Evolutionary conservation across 164 flowering plant genomes (phyloP).

Genomic region (Pachysandra terminalis): DNA sequence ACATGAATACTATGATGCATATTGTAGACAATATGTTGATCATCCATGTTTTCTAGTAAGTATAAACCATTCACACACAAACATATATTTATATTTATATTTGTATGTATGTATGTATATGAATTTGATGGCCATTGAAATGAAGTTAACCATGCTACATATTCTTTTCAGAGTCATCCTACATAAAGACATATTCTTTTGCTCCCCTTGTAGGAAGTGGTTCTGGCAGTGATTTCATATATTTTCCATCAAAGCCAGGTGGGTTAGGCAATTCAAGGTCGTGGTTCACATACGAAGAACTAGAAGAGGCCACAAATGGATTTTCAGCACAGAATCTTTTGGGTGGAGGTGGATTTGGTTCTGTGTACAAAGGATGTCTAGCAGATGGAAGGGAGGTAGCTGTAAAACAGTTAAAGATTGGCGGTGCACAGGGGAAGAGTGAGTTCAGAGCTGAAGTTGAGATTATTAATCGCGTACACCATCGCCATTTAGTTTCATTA

Average conservation of each 20-base stretch:
- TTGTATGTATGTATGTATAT: too few species aligned
- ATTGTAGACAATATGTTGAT: not conserved
- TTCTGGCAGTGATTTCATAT: conserved; percentile 34
- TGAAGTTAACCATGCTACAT: not conserved
- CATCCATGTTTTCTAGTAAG: not conserved
- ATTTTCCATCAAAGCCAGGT: conserved; percentile 48
- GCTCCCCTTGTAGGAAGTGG: conserved; percentile 41
- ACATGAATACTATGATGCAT: not conserved
- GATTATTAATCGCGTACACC: conserved; percentile 70
- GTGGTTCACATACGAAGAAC: conserved; percentile 66
- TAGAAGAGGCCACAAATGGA: conserved; percentile 60
- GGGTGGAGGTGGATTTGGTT: conserved; percentile 94
- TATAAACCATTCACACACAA: too few species aligned
- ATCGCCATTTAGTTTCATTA: conserved; percentile 88
- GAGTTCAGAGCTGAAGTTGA: conserved; percentile 84
- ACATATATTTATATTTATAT: too few species aligned
- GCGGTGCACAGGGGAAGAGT: conserved; percentile 85
- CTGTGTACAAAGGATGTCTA: conserved; percentile 67
- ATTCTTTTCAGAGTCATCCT: conserved; percentile 39
- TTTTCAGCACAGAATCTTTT: conserved; percentile 73
- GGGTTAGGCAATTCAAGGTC: conserved; percentile 71
- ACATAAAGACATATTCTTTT: conserved; percentile 34
- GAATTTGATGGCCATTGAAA: not conserved
- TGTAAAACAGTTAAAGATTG: conserved; percentile 78
- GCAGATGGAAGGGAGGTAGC: conserved; percentile 84